phyloP scores from a whole-genome alignment of 345 rosid species.

The Sisymbrium irio region DNA sequence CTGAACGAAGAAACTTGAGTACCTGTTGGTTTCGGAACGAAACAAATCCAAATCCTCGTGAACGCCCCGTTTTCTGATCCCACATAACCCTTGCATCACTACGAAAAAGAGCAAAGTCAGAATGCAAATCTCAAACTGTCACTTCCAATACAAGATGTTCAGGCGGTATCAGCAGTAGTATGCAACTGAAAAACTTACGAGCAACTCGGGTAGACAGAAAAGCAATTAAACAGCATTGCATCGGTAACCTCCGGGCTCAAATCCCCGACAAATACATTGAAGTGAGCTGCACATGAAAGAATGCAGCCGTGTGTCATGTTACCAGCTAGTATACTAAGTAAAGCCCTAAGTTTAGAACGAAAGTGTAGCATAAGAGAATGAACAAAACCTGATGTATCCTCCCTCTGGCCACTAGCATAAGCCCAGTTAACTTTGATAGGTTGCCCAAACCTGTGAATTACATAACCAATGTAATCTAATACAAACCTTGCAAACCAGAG shows the following conservation, averaged over 20 bases:
- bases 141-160: slow-evolving; percentile 3
- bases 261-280: slow-evolving; percentile 83
- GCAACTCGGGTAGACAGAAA: slow-evolving; percentile 72
- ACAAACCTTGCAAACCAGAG: neutral
- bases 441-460: slow-evolving; percentile 71
- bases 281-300: slow-evolving; percentile 52
- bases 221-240: slow-evolving; percentile 77
- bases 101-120: slow-evolving; percentile 17
- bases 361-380: neutral
- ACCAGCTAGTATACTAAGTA: neutral
- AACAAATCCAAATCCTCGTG: slow-evolving; percentile 77
- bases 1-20: neutral
- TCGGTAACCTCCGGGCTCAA: slow-evolving; percentile 91
- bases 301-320: neutral
- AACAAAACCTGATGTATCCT: slow-evolving; percentile 64
- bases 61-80: slow-evolving; percentile 41
- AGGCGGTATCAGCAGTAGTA: neutral
- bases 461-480: neutral
- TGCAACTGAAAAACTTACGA: slow-evolving; percentile 53
- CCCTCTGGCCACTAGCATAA: slow-evolving; percentile 76
- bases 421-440: slow-evolving; percentile 39
- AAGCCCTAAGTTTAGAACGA: neutral
- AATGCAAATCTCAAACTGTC: neutral
- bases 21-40: slow-evolving; percentile 80
- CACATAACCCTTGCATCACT: slow-evolving; percentile 75